Evolutionary conservation across 257 asterid genomes (phyloP), one percentile per base, ranked within the genome.

Genomic region (Cruciata laevipes): DNA sequence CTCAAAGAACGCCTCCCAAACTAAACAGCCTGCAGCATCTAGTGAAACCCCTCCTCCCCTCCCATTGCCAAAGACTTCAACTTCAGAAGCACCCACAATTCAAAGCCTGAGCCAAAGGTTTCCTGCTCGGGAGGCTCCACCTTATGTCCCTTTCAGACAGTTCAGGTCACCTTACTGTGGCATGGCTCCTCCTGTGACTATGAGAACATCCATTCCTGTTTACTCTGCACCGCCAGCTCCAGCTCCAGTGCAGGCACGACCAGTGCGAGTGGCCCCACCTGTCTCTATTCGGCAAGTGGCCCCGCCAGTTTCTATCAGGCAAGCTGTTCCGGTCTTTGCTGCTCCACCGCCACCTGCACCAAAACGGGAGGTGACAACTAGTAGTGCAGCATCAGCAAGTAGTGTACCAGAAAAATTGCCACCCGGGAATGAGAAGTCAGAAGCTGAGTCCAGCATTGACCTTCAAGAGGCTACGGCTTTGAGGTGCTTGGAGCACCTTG

Each of bases 401-500:
- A 72, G 68, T 57, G 77, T 73, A 65, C 55, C 74, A 27, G 74
- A 72, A 47, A 75, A 69, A 72, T 18, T 73, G 55, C 65, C 61
- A 65, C 63, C 75, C 35, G 69, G 72, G 59, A 44, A 64, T 20
- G 78, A 72, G 75, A 80, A 78, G 40, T 31, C 71, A 52, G 71
- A 51, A 63, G 69, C 31, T 63, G 75, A 67, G 38, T 37, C 69
- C 63, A 65, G 64, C 71, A 65, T 75, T 14, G 83, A 79, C 27
- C 73, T 80, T 0, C 84, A 81, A 24, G 93, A 87, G 76, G 78
- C 86, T 49, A 83, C 84, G 3, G 93, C 84, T 24, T 77, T 84
- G 75, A 87, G 73, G 75, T 83, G 93, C 84, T 77, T 87, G 77
- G 95, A 87, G 76, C 90, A 85, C 76, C 96, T 89, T 21, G 86